Percentiles rank a stretch among this genome's conserved stretches.
phyloP scores from a whole-genome alignment of 2,329 filamentous ascomycete species.

The Aspergillus ruber region DNA sequence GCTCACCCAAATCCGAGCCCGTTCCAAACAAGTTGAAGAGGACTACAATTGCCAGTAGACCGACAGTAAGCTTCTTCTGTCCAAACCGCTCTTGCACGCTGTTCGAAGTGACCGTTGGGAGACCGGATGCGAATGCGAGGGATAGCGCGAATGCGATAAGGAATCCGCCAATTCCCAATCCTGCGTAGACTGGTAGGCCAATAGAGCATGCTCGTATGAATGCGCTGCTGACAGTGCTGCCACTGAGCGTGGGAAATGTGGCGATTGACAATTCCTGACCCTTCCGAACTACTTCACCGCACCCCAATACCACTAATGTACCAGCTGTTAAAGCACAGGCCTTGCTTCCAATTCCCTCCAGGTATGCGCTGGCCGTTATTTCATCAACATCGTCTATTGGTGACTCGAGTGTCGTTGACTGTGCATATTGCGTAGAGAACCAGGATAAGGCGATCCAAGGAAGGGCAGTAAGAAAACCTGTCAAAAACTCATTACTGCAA shows the following conservation, averaged over 20 bases:
- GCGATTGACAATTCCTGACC: slow-evolving; percentile 4
- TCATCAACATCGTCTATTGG: slow-evolving; percentile 5
- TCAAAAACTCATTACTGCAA: slow-evolving; percentile 41
- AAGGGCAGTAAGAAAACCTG: slow-evolving; percentile 39
- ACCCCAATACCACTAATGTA: slow-evolving; percentile 27
- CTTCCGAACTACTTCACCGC: slow-evolving; percentile 16
- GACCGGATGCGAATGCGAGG: slow-evolving; percentile 40
- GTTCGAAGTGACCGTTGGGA: slow-evolving; percentile 25
- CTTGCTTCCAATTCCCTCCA: slow-evolving; percentile 16
- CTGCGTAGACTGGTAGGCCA: slow-evolving; percentile 51
- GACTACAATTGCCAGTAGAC: slow-evolving; percentile 17
- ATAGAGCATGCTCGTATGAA: slow-evolving; percentile 35
- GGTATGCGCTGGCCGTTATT: slow-evolving; percentile 4
- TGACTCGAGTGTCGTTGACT: slow-evolving; percentile 7
- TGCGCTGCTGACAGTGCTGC: slow-evolving; percentile 12
- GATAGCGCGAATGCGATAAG: slow-evolving; percentile 49
- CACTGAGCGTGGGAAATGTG: slow-evolving; percentile 14
- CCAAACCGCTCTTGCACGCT: slow-evolving; percentile 14
- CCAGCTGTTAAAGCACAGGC: slow-evolving; percentile 23
- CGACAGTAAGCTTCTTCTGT: slow-evolving; percentile 22
- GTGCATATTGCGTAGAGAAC: slow-evolving; percentile 24
- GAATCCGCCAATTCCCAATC: slow-evolving; percentile 49
- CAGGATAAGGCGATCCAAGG: slow-evolving; percentile 34
- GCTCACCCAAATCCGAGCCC: slow-evolving; percentile 27
- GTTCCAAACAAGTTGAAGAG: slow-evolving; percentile 23